Evolutionary conservation across 2,329 filamentous ascomycete species (phyloP).

Genomic region (Epichloe baconii): DNA sequence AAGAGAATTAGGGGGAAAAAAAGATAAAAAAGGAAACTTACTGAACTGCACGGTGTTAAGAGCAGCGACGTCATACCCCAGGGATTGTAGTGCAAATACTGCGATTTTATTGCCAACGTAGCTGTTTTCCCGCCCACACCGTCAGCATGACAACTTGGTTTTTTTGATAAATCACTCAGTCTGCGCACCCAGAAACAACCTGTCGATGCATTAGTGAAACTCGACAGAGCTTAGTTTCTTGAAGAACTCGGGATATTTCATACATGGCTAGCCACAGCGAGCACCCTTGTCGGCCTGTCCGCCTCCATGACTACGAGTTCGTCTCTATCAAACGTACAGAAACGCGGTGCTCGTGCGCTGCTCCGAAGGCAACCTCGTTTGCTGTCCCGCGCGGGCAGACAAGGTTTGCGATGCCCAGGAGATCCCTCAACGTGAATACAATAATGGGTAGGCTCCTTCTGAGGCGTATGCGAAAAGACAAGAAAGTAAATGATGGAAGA

Average conservation of each 20-base stretch:
- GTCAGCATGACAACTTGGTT: background rate
- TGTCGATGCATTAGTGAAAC: slow-evolving; percentile 7
- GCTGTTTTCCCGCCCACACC: slow-evolving; percentile 31
- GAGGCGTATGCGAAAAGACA: too few relatives aligned
- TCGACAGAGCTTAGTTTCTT: too few relatives aligned
- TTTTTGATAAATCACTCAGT: background rate
- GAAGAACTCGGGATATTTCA: slow-evolving; percentile 19
- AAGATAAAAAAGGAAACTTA: slow-evolving; percentile 30
- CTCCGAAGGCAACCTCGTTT: background rate
- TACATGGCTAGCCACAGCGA: slow-evolving; percentile 94
- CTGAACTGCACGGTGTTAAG: slow-evolving; percentile 98
- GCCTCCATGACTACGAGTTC: background rate
- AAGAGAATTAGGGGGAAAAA: slow-evolving; percentile 4
- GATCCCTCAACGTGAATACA: too few relatives aligned
- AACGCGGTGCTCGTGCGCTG: background rate
- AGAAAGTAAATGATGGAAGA: too few relatives aligned
- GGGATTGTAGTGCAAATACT: slow-evolving; percentile 81
- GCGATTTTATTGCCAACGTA: slow-evolving; percentile 98
- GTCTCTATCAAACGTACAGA: background rate
- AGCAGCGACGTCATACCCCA: slow-evolving; percentile 87
- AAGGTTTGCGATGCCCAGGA: too few relatives aligned
- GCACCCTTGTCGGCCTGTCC: slow-evolving; percentile 48
- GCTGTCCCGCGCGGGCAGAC: too few relatives aligned
- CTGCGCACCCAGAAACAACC: slow-evolving; percentile 31
- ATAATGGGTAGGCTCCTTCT: too few relatives aligned